A percentile compares a stretch with the other conserved stretches of the same genome.
Evolutionary conservation across 176 grass and related monocot genomes (phyloP).

Genomic region (Phoenix dactylifera): DNA sequence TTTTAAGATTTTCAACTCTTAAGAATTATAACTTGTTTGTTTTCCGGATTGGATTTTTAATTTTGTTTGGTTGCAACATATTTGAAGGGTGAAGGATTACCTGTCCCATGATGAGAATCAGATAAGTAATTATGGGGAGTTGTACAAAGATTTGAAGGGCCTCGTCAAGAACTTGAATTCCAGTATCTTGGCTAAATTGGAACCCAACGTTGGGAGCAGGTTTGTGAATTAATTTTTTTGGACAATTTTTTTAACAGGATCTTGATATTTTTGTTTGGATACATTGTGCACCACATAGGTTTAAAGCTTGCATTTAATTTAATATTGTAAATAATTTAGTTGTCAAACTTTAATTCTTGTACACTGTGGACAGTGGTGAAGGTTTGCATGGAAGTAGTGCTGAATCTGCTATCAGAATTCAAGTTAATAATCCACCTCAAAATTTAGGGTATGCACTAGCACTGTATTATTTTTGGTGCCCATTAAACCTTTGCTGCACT

Average conservation of each 20-base stretch:
- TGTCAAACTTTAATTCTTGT: too few species aligned
- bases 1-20: slow-evolving; percentile 1
- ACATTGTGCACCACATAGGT: too few species aligned
- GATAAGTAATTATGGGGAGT: slow-evolving; percentile 57
- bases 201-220: slow-evolving; percentile 31
- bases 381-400: slow-evolving; percentile 5
- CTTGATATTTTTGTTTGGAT: too few species aligned
- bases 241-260: too few species aligned
- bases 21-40: background rate
- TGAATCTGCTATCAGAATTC: slow-evolving; percentile 22
- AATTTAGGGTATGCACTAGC: slow-evolving; percentile 28
- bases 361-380: slow-evolving; percentile 39
- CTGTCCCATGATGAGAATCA: slow-evolving; percentile 31
- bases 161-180: slow-evolving; percentile 56
- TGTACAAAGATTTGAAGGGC: slow-evolving; percentile 80
- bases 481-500: too few species aligned
- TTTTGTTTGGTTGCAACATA: background rate
- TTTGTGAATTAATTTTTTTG: slow-evolving; percentile 26
- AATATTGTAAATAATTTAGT: too few species aligned
- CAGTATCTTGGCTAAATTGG: slow-evolving; percentile 45
- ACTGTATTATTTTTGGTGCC: too few species aligned
- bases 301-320: too few species aligned
- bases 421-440: slow-evolving; percentile 3
- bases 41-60: background rate
- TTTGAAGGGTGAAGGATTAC: slow-evolving; percentile 60